These are phyloP conservation scores for Ophiostoma quercus DNA, from an alignment of 2,329 filamentous ascomycete species.

Conservation along the genomic window DNA sequence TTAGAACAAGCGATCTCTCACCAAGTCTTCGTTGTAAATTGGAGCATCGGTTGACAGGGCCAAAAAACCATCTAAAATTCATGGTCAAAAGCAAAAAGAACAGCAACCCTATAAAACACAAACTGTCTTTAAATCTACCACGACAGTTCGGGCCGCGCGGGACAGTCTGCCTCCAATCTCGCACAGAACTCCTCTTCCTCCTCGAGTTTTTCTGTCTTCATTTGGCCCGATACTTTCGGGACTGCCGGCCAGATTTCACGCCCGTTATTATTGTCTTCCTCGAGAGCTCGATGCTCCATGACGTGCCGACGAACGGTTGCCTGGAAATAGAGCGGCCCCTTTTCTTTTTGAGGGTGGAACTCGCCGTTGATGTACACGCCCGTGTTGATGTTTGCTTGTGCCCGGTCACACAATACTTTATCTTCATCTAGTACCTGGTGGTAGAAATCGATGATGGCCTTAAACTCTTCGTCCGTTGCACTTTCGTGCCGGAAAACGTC, in stretches of 20 bases:
- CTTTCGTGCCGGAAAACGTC: slow-evolving; percentile 48
- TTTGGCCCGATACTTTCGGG: slow-evolving; percentile 28
- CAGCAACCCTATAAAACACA: too few relatives aligned
- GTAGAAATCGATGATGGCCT: slow-evolving; percentile 44
- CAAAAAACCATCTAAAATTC: too few relatives aligned
- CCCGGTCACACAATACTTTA: slow-evolving; percentile 45
- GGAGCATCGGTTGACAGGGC: too few relatives aligned
- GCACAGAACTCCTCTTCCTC: slow-evolving; percentile 33
- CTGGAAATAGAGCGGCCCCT: slow-evolving; percentile 48
- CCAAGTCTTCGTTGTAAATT: too few relatives aligned
- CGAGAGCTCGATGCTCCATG: slow-evolving; percentile 30
- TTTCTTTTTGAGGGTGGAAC: slow-evolving; percentile 48
- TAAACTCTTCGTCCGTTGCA: slow-evolving; percentile 44
- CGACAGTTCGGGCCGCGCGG: slow-evolving; percentile 16
- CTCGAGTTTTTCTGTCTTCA: slow-evolving; percentile 29
- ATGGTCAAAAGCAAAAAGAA: too few relatives aligned
- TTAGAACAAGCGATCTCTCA: too few relatives aligned
- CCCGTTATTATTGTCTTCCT: slow-evolving; percentile 26
- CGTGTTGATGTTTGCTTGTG: slow-evolving; percentile 47
- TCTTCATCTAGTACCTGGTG: slow-evolving; percentile 49
- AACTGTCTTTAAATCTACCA: slow-evolving; percentile 18
- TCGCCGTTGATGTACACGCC: slow-evolving; percentile 49
- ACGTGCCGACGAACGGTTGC: slow-evolving; percentile 30
- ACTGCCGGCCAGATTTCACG: slow-evolving; percentile 34
- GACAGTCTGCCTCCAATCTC: slow-evolving; percentile 25